Conservation (phyloP, 306 rosid species). For the Cicer yamashitae region DNA sequence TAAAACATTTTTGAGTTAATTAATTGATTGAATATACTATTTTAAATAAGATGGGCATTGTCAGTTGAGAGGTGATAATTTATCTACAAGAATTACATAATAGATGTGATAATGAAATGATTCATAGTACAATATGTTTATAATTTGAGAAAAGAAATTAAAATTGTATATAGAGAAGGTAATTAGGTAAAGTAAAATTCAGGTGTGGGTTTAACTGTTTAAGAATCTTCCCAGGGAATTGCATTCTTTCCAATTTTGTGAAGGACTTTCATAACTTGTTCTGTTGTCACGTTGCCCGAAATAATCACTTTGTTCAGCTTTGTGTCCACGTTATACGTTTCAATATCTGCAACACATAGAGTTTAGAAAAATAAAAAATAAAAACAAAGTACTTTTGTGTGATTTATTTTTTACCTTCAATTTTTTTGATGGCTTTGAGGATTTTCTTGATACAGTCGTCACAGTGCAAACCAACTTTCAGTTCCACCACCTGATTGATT, state of each 20-base stretch:
- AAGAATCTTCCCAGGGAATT: slow-evolving; percentile 56
- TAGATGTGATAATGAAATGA: not conserved
- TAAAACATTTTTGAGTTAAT: no score
- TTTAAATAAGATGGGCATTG: not conserved
- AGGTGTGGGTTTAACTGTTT: not conserved
- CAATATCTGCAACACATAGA: slow-evolving; percentile 63
- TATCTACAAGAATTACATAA: slow-evolving; percentile 12
- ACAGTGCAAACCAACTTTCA: slow-evolving; percentile 87
- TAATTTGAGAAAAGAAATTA: not conserved
- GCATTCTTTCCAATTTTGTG: slow-evolving; percentile 82
- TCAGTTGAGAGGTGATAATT: not conserved
- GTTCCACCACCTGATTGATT: slow-evolving; percentile 71
- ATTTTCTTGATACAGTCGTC: slow-evolving; percentile 93
- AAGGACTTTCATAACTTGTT: slow-evolving; percentile 75
- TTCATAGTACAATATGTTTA: not conserved
- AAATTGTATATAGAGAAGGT: not conserved
- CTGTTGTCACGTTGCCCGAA: slow-evolving; percentile 73
- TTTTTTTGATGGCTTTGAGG: slow-evolving; percentile 82
- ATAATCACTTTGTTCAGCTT: slow-evolving; percentile 76
- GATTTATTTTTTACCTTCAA: slow-evolving; percentile 56
- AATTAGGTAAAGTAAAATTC: not conserved
- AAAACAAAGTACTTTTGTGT: not conserved
- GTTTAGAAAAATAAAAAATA: not conserved
- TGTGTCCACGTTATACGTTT: slow-evolving; percentile 76
- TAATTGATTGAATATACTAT: not conserved